phyloP scores from a whole-genome alignment of 2,329 filamentous ascomycete species.

The Cadophora sp. region DNA sequence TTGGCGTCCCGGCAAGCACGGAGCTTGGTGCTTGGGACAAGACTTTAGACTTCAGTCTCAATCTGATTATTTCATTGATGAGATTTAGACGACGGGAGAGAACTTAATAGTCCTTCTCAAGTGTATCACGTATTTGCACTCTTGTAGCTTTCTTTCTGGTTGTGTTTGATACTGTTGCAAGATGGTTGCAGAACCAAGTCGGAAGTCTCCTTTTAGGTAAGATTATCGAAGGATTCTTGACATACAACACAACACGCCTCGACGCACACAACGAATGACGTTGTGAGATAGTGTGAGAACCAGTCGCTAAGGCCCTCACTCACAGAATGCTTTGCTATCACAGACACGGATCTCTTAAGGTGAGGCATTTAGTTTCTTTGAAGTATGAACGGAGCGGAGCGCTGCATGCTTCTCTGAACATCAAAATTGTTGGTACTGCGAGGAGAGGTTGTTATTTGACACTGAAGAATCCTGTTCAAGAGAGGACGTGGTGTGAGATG shows the following conservation, averaged over 20 bases:
- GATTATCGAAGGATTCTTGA: not conserved
- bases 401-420: not conserved
- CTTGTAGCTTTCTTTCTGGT: no score
- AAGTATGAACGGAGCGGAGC: not conserved
- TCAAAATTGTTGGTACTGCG: no score
- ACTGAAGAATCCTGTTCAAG: no score
- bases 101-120: no score
- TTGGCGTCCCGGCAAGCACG: conserved; percentile 8
- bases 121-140: no score
- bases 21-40: not conserved
- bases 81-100: no score
- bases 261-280: no score
- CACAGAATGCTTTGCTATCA: not conserved
- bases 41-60: not conserved
- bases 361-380: not conserved
- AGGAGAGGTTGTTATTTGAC: no score
- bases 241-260: not conserved
- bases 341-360: not conserved
- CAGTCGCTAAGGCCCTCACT: not conserved
- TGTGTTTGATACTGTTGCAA: no score
- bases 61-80: no score
- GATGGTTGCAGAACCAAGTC: no score
- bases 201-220: not conserved
- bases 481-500: no score
- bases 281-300: not conserved